Conservation (phyloP, 2,329 filamentous ascomycete genomes). For the Alternaria tenuissima region DNA sequence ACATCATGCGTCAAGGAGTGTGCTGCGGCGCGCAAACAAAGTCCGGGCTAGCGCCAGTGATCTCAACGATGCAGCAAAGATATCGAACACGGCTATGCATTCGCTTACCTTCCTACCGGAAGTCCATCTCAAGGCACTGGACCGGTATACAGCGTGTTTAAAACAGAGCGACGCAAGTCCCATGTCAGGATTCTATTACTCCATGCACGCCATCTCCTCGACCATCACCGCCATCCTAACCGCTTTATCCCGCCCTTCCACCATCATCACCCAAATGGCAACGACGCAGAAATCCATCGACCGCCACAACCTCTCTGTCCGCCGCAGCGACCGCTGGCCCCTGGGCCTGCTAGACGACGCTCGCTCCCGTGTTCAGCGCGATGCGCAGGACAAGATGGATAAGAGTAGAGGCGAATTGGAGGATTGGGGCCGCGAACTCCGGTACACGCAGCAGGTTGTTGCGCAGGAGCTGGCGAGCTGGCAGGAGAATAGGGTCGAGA, state of each 20-base stretch:
- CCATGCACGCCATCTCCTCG: conserved; percentile 80
- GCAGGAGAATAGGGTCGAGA: conserved; percentile 85
- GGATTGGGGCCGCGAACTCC: conserved; percentile 78
- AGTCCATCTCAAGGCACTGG: conserved; percentile 73
- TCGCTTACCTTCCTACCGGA: conserved; percentile 72
- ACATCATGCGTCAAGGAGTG: conserved; percentile 69
- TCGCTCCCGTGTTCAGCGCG: conserved; percentile 79
- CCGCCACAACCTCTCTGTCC: conserved; percentile 77
- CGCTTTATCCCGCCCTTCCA: conserved; percentile 79
- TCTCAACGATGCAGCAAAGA: conserved; percentile 70
- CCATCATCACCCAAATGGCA: conserved; percentile 79
- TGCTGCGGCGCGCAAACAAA: conserved; percentile 80
- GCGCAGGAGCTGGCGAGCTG: conserved; percentile 91
- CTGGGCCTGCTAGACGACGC: conserved; percentile 86
- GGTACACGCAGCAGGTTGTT: conserved; percentile 93
- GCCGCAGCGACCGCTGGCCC: conserved; percentile 79
- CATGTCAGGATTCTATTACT: conserved; percentile 74
- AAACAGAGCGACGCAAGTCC: conserved; percentile 76
- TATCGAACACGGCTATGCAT: conserved; percentile 61
- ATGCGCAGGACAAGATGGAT: conserved; percentile 81
- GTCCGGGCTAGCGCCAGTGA: conserved; percentile 72
- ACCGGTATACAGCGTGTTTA: conserved; percentile 73
- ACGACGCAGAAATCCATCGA: conserved; percentile 78
- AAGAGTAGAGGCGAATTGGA: conserved; percentile 75
- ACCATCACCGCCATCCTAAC: conserved; percentile 83